Conservation (phyloP, 2,329 filamentous ascomycete species). For the Penicillium sclerotiorum region DNA sequence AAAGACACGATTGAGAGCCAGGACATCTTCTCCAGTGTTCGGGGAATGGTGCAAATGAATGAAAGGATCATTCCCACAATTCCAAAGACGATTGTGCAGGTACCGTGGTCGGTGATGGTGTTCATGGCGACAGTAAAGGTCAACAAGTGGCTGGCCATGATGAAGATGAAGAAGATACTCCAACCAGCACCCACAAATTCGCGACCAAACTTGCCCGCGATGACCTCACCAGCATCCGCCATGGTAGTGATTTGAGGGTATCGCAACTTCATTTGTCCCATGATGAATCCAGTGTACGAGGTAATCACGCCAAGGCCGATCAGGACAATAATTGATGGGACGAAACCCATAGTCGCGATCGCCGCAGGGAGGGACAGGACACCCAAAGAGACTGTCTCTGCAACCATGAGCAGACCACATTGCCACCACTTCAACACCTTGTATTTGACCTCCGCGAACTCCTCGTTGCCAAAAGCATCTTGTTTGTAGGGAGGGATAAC, state of each 20-base stretch:
- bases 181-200: slow-evolving; percentile 66
- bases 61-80: slow-evolving; percentile 63
- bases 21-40: slow-evolving; percentile 65
- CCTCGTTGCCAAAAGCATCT: slow-evolving; percentile 47
- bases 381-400: slow-evolving; percentile 59
- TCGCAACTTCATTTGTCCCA: slow-evolving; percentile 60
- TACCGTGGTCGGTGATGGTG: slow-evolving; percentile 62
- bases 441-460: slow-evolving; percentile 51
- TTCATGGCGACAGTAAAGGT: slow-evolving; percentile 72
- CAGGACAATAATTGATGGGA: slow-evolving; percentile 57
- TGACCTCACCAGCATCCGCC: slow-evolving; percentile 66
- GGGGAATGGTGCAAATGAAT: slow-evolving; percentile 61
- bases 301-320: slow-evolving; percentile 57
- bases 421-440: slow-evolving; percentile 55
- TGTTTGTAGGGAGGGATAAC: slow-evolving; percentile 22
- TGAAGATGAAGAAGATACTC: slow-evolving; percentile 66
- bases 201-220: slow-evolving; percentile 63
- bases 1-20: slow-evolving; percentile 67
- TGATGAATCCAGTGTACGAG: slow-evolving; percentile 63
- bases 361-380: slow-evolving; percentile 57
- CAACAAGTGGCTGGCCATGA: slow-evolving; percentile 71
- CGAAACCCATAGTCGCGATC: slow-evolving; percentile 54
- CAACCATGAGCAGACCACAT: slow-evolving; percentile 55
- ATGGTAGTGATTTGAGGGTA: slow-evolving; percentile 66
- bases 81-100: slow-evolving; percentile 66